Percentiles rank a stretch among this genome's conserved stretches.
phyloP scores from a whole-genome alignment of 192 early-diverging fungal species.

The Linnemannia schmuckeri region DNA sequence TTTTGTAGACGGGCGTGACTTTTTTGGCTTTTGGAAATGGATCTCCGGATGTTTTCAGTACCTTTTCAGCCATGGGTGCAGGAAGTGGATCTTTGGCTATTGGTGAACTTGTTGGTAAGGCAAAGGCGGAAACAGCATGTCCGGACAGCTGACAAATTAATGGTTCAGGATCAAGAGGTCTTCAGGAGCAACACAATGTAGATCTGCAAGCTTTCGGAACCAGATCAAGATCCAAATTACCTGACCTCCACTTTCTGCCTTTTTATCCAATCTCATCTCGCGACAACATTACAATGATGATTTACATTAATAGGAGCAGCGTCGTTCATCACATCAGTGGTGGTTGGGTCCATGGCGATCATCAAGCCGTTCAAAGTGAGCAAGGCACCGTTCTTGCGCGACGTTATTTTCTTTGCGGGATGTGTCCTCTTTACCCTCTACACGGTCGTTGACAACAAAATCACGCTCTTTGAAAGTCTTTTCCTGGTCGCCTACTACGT shows the following conservation, averaged over 20 bases:
- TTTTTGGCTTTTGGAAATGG: slow-evolving; percentile 93
- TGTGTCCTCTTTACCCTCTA: slow-evolving; percentile 67
- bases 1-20: slow-evolving; percentile 74
- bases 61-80: slow-evolving; percentile 82
- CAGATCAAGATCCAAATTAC: not conserved
- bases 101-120: slow-evolving; percentile 91
- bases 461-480: slow-evolving; percentile 68
- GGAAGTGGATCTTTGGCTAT: slow-evolving; percentile 85
- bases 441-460: slow-evolving; percentile 68
- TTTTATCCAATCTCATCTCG: not conserved
- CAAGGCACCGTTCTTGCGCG: slow-evolving; percentile 80
- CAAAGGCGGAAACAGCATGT: not conserved
- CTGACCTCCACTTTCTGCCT: not conserved
- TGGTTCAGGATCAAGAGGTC: not conserved
- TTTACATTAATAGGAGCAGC: slow-evolving; percentile 66
- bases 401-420: slow-evolving; percentile 81
- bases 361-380: slow-evolving; percentile 82
- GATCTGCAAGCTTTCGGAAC: not conserved
- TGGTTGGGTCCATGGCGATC: slow-evolving; percentile 87
- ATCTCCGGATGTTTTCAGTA: slow-evolving; percentile 92
- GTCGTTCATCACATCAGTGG: slow-evolving; percentile 86
- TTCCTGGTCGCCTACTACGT: slow-evolving; percentile 70
- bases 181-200: not conserved
- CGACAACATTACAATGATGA: not conserved
- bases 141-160: not conserved